Evolutionary conservation across 202 grass and related monocot genomes (phyloP).

Genomic region (Dendrocalamus latiflorus): DNA sequence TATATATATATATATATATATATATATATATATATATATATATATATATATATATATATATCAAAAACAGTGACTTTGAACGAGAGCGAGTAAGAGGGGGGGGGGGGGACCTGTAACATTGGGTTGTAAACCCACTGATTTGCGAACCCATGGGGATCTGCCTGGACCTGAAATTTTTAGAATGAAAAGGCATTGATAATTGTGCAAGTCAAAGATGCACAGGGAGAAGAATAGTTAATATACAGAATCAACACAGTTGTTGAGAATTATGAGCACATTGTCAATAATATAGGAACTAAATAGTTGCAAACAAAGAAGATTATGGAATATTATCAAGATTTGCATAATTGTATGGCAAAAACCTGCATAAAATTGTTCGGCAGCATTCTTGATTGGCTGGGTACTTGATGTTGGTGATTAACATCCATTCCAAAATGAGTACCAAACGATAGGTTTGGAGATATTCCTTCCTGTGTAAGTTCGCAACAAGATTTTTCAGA

Average conservation of each 20-base stretch:
- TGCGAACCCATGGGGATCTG: slow-evolving; percentile 58
- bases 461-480: slow-evolving; percentile 71
- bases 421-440: slow-evolving; percentile 69
- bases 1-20: too few relatives aligned
- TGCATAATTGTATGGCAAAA: background rate
- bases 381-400: slow-evolving; percentile 57
- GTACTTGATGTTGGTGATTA: slow-evolving; percentile 74
- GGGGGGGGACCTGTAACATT: slow-evolving; percentile 56
- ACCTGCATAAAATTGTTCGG: slow-evolving; percentile 71
- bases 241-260: background rate
- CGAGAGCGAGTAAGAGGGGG: background rate
- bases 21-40: too few relatives aligned
- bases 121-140: slow-evolving; percentile 94
- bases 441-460: slow-evolving; percentile 80
- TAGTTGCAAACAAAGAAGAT: slow-evolving; percentile 6
- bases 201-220: slow-evolving; percentile 5
- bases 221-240: background rate
- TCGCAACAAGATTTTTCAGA: slow-evolving; percentile 19
- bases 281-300: slow-evolving; percentile 12
- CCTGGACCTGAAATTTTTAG: slow-evolving; percentile 46
- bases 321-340: slow-evolving; percentile 12
- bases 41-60: background rate
- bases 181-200: slow-evolving; percentile 6
- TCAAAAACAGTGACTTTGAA: background rate
- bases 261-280: background rate